Conservation (phyloP, 1,284 basidiomycete species). For the Ustilago esculenta region DNA sequence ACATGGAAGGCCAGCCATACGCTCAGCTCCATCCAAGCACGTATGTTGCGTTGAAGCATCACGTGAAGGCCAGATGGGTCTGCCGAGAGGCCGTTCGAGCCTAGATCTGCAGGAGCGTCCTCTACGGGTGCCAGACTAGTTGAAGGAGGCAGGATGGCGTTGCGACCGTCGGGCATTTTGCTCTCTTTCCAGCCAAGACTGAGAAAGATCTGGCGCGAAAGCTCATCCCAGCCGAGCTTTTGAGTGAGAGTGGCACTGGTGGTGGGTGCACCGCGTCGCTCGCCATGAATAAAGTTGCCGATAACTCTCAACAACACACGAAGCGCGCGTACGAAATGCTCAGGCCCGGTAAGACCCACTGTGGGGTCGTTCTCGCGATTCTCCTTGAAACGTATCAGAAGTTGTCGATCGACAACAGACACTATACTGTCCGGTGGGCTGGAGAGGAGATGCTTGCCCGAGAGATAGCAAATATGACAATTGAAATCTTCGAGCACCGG, state of each 20-base stretch:
- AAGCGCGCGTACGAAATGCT: constrained; percentile 38
- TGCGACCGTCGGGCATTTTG: constrained; percentile 33
- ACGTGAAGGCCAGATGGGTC: not conserved
- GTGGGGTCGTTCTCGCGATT: constrained; percentile 31
- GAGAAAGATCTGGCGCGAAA: constrained; percentile 28
- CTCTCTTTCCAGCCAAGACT: constrained; percentile 33
- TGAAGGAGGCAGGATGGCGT: constrained; percentile 18
- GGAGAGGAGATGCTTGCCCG: constrained; percentile 27
- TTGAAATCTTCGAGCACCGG: constrained; percentile 42
- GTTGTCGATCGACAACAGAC: constrained; percentile 24
- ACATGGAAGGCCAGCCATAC: constrained; percentile 35
- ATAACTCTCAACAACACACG: constrained; percentile 34
- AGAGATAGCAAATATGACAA: constrained; percentile 34
- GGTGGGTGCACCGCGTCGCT: constrained; percentile 30
- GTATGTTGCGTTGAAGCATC: constrained; percentile 22
- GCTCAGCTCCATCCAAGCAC: constrained; percentile 52
- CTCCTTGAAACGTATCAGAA: constrained; percentile 32
- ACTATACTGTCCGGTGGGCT: constrained; percentile 41
- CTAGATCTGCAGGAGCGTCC: not conserved
- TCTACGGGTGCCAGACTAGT: not conserved
- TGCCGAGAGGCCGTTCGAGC: not conserved
- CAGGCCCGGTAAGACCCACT: constrained; percentile 28
- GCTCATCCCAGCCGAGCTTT: constrained; percentile 46
- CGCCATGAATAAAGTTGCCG: constrained; percentile 49
- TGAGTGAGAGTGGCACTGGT: constrained; percentile 25